Conservation (phyloP, 257 asterid species). For the Solanum gracilifrons region DNA sequence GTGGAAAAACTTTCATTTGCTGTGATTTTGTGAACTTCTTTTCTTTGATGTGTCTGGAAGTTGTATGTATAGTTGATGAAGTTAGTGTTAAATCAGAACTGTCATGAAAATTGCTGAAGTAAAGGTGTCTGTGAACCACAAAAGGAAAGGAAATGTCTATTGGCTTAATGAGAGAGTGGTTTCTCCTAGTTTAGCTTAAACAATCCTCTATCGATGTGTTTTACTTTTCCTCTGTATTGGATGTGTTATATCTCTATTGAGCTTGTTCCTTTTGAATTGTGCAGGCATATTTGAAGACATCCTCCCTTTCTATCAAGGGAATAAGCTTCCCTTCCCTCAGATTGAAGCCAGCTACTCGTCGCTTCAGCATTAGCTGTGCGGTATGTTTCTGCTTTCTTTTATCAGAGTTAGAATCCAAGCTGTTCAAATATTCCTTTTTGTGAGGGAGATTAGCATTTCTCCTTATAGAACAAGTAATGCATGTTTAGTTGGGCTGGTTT, state of each 20-base stretch:
- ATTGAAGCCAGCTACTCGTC: constrained; percentile 30
- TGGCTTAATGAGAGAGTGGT: background rate
- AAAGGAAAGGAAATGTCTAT: background rate
- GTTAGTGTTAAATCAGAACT: background rate
- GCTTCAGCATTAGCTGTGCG: constrained; percentile 51
- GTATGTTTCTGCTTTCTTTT: constrained; percentile 21
- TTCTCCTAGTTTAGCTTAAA: background rate
- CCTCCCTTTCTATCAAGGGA: constrained; percentile 20
- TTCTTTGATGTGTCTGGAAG: background rate
- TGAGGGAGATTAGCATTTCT: background rate
- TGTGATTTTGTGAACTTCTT: background rate
- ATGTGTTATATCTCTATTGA: background rate
- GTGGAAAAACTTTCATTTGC: background rate
- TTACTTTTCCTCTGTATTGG: background rate
- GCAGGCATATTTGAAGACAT: constrained; percentile 20
- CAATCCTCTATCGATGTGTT: background rate
- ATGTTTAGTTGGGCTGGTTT: background rate
- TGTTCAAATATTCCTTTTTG: background rate
- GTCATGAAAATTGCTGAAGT: background rate
- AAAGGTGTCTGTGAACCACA: background rate
- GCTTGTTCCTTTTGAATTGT: background rate
- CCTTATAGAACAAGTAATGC: background rate
- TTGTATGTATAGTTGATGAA: background rate
- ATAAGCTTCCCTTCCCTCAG: constrained; percentile 23
- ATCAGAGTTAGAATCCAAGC: background rate